phyloP scores from a whole-genome alignment of 2,329 filamentous ascomycete species.

The Nigrospora sphaerica region DNA sequence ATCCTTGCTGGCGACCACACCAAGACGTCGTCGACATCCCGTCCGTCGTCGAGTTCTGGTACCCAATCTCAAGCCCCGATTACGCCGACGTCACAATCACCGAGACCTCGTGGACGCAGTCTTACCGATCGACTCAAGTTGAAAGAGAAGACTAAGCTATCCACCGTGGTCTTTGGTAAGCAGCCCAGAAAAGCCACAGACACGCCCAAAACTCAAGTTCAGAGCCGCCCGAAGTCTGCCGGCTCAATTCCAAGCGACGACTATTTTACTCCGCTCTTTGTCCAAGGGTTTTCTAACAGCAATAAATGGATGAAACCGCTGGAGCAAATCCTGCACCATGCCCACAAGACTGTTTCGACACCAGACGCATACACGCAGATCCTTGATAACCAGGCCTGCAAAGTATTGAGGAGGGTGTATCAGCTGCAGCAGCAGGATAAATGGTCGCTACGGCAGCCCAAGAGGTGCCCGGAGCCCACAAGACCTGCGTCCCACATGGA shows the following conservation, averaged over 20 bases:
- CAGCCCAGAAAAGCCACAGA: conserved; percentile 44
- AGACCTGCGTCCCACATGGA: conserved; percentile 78
- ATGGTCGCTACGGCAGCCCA: conserved; percentile 87
- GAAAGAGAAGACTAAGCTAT: conserved; percentile 58
- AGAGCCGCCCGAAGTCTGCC: conserved; percentile 29
- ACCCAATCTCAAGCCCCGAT: conserved; percentile 13
- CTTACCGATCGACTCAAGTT: conserved; percentile 43
- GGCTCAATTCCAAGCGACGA: conserved; percentile 46
- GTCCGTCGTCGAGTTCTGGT: conserved; percentile 5
- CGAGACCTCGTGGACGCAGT: conserved; percentile 17
- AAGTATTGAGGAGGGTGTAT: conserved; percentile 80
- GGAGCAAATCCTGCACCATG: conserved; percentile 69
- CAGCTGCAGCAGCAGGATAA: conserved; percentile 84
- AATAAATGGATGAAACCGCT: conserved; percentile 55
- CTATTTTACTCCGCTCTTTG: conserved; percentile 57
- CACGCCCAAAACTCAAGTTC: conserved; percentile 29
- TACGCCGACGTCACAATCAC: conserved; percentile 21
- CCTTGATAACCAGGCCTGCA: conserved; percentile 80
- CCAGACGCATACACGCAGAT: conserved; percentile 76
- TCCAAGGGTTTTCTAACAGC: conserved; percentile 46
- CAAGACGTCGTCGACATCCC: neutral
- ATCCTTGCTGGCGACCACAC: conserved; percentile 15
- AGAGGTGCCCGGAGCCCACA: conserved; percentile 73
- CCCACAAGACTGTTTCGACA: conserved; percentile 86
- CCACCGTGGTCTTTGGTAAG: conserved; percentile 73